phyloP scores from a whole-genome alignment of 257 asterid genomes.

The Galeopsis tetrahit region DNA sequence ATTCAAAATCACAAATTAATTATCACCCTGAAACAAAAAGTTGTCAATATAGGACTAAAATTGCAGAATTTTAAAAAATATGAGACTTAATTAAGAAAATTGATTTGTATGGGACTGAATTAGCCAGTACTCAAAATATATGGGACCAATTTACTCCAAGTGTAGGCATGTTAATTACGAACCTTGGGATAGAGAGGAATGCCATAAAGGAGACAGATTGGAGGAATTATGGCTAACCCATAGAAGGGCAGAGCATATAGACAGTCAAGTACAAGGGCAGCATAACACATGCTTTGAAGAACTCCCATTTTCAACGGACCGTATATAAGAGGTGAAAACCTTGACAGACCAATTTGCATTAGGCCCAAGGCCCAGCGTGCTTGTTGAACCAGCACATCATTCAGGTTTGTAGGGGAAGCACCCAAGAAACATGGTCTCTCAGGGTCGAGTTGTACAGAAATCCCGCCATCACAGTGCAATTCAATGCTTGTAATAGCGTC shows the following conservation, averaged over 20 bases:
- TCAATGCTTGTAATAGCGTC: constrained; percentile 51
- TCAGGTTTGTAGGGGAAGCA: constrained; percentile 45
- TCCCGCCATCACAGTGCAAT: constrained; percentile 65
- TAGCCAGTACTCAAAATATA: no score
- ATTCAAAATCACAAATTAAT: no score
- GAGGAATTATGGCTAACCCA: constrained; percentile 43
- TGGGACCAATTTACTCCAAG: no score
- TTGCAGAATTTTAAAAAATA: no score
- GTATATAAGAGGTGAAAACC: constrained; percentile 44
- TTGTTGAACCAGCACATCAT: constrained; percentile 53
- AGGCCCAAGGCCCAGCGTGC: constrained; percentile 57
- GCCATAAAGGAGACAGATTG: constrained; percentile 40
- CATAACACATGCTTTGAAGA: constrained; percentile 45
- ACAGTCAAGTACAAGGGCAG: constrained; percentile 24
- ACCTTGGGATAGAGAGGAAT: constrained; percentile 51
- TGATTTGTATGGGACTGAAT: no score
- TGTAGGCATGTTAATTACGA: background rate
- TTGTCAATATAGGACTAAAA: no score
- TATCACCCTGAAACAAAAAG: no score
- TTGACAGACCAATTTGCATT: constrained; percentile 38
- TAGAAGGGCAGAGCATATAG: constrained; percentile 39
- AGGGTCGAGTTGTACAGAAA: constrained; percentile 48
- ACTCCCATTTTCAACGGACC: constrained; percentile 42
- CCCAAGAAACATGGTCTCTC: constrained; percentile 53
- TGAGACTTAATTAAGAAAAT: no score